phyloP scores from a whole-genome alignment of 1,284 basidiomycete species.

The Porogramme epimiltina region DNA sequence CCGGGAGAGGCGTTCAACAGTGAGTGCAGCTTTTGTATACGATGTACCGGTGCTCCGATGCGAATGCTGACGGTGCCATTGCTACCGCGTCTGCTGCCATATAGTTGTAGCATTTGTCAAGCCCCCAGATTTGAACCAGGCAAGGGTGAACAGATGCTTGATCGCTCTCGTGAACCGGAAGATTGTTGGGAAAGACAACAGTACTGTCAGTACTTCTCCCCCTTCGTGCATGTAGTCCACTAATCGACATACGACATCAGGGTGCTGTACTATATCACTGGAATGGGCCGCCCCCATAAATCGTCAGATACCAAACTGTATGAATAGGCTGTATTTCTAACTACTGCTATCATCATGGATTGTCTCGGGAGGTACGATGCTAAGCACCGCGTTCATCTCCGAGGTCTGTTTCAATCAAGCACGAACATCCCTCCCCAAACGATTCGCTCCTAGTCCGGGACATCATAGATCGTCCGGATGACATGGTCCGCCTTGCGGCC shows the following conservation, averaged over 20 bases:
- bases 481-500: slow-evolving; percentile 77
- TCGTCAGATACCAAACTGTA: no score
- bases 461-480: slow-evolving; percentile 65
- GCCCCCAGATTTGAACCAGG: slow-evolving; percentile 84
- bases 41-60: not conserved
- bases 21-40: slow-evolving; percentile 29
- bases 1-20: slow-evolving; percentile 56
- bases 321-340: not conserved
- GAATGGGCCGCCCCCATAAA: slow-evolving; percentile 38
- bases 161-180: slow-evolving; percentile 90
- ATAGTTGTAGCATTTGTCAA: slow-evolving; percentile 80
- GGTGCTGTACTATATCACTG: slow-evolving; percentile 52
- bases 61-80: not conserved
- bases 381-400: not conserved
- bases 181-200: slow-evolving; percentile 77
- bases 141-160: slow-evolving; percentile 90
- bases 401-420: not conserved
- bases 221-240: not conserved
- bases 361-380: not conserved
- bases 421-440: not conserved
- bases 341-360: not conserved
- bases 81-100: no score
- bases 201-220: slow-evolving; percentile 46
- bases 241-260: slow-evolving; percentile 27
- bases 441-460: slow-evolving; percentile 39